These are phyloP conservation scores for Pichia deserticola DNA, from an alignment of 805 yeast genomes.

Conservation along the genomic window DNA sequence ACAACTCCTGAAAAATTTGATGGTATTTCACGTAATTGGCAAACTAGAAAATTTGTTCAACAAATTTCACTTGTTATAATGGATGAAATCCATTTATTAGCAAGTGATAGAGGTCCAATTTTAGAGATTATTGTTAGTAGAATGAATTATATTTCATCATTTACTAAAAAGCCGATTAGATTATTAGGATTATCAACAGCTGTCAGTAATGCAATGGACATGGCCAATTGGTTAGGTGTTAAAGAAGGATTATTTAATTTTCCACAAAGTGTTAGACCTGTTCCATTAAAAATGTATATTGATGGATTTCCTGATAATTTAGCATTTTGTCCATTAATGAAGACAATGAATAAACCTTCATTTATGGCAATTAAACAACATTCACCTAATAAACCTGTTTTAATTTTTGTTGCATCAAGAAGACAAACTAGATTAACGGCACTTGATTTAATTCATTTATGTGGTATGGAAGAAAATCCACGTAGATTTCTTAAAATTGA, in stretches of 20 bases:
- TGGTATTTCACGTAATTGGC: slow-evolving; percentile 85
- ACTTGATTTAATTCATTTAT: slow-evolving; percentile 64
- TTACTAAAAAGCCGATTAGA: slow-evolving; percentile 54
- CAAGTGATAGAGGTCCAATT: slow-evolving; percentile 82
- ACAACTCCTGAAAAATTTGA: slow-evolving; percentile 86
- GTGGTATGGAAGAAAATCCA: slow-evolving; percentile 75
- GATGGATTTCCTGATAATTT: slow-evolving; percentile 80
- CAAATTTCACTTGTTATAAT: slow-evolving; percentile 67
- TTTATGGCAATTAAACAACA: slow-evolving; percentile 89
- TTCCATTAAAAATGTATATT: slow-evolving; percentile 78
- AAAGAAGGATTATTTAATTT: slow-evolving; percentile 70
- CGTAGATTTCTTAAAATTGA: slow-evolving; percentile 59
- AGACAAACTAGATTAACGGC: slow-evolving; percentile 80
- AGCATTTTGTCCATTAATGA: slow-evolving; percentile 80
- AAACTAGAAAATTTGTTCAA: slow-evolving; percentile 67
- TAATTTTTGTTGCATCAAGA: slow-evolving; percentile 79
- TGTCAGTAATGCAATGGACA: slow-evolving; percentile 76
- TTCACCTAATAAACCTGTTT: slow-evolving; percentile 76
- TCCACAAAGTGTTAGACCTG: slow-evolving; percentile 78
- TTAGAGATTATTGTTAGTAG: slow-evolving; percentile 86
- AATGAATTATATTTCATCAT: slow-evolving; percentile 63
- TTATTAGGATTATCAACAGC: slow-evolving; percentile 79
- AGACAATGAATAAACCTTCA: slow-evolving; percentile 83
- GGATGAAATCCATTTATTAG: slow-evolving; percentile 81
- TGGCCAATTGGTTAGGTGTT: slow-evolving; percentile 81